Evolutionary conservation across 75 land plant species (phyloP), one percentile per base, ranked within the genome.

Genomic region (Gnetum montanum): DNA sequence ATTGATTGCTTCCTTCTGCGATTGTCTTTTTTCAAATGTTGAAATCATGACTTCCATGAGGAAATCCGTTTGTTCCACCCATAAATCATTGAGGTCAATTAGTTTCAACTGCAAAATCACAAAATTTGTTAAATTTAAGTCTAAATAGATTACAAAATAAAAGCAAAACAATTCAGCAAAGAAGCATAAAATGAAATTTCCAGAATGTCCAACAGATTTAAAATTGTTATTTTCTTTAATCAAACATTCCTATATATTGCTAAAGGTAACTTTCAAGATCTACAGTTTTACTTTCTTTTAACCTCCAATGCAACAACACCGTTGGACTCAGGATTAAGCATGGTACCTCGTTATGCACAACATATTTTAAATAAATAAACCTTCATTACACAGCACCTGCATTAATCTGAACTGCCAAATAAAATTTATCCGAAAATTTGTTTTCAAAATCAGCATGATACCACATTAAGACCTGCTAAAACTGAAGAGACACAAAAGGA

Each of bases 1-100:
- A 81, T 94, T 94, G 49, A 94, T 90, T 22, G 96, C 84, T 58
- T 94, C 96, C 67, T 82, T 85, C 47, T 94, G 99, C 10, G 96
- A 94, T 51, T 83, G 91, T 6, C 95, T 87, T 62, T 86, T 90
- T 68, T 85, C 88, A 60, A 94, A 94, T 45, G 85, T 77, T 18
- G 99, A 83, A 3, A 90, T 77, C 62, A 90, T 60, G 6, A 94
- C 85, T 67, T 94, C 99, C 27, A 73, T 69, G 6, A 94, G 76
- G 56, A 90, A 94, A 55, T 90, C 88, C 49, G 58, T 57, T 57
- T 83, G 80, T 34, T 78, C 64, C 23, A 73, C 65, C 80, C 96
- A 94, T 8, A 81, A 82, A 58, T 94, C 99, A 12, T 62, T 68
- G 23, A 63, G 38, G 1, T 96, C 78, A 10, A 89, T 46, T 47